Evolutionary conservation across 805 yeast genomes (phyloP).

Genomic region (Priceomyces carsonii): DNA sequence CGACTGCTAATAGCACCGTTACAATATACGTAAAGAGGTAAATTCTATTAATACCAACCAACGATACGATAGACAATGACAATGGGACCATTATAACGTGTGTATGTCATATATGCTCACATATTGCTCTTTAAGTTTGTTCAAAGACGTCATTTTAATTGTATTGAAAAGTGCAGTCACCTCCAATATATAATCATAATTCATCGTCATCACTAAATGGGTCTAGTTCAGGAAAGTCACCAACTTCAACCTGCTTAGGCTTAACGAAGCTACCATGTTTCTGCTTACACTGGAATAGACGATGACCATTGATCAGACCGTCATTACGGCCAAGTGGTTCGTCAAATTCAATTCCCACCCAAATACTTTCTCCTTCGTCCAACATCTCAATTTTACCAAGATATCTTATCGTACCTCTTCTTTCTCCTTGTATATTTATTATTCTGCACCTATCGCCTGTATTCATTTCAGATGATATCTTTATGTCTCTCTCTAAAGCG

Average conservation of each 20-base stretch:
- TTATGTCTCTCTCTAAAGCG: constrained; percentile 30
- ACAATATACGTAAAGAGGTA: too few species aligned
- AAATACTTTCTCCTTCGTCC: constrained; percentile 47
- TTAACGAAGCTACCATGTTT: constrained; percentile 78
- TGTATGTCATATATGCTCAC: too few species aligned
- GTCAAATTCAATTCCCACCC: constrained; percentile 88
- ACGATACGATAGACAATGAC: too few species aligned
- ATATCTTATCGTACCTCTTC: constrained; percentile 71
- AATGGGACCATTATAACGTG: too few species aligned
- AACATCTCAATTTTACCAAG: constrained; percentile 70
- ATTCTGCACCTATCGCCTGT: constrained; percentile 57
- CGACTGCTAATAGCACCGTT: too few species aligned
- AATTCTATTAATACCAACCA: too few species aligned
- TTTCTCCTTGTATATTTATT: constrained; percentile 46
- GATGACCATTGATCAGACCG: constrained; percentile 65
- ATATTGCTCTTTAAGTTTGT: too few species aligned
- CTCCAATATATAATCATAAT: constrained; percentile 1
- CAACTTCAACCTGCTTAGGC: constrained; percentile 67
- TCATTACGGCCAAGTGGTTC: constrained; percentile 87
- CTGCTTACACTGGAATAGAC: constrained; percentile 56
- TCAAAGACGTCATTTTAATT: too few species aligned
- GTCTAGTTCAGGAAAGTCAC: constrained; percentile 58
- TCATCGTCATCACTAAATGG: constrained; percentile 51
- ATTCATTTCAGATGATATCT: constrained; percentile 25
- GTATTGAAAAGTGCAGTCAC: too few species aligned